A percentile compares a stretch with the other conserved stretches of the same genome.
Conservation (phyloP, 345 rosid species). For the Salix caprea region DNA sequence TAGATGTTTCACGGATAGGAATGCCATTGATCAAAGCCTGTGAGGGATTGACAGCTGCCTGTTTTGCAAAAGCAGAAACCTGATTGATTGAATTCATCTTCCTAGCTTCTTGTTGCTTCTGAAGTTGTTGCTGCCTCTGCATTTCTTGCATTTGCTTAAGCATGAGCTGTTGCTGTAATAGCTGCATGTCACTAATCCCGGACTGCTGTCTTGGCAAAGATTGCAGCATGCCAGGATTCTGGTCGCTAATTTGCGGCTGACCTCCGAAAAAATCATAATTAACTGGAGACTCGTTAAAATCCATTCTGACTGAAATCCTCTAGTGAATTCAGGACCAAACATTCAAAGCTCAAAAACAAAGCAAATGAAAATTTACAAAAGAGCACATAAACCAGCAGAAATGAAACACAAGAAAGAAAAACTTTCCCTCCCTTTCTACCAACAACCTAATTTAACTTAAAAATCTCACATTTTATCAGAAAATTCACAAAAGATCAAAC, state of each 20-base stretch:
- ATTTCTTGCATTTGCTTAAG: slow-evolving; percentile 69
- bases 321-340: slow-evolving; percentile 37
- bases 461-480: neutral
- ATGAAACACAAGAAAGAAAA: neutral
- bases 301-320: slow-evolving; percentile 41
- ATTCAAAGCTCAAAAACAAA: neutral
- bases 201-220: slow-evolving; percentile 66
- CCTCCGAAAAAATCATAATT: slow-evolving; percentile 64
- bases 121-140: slow-evolving; percentile 67
- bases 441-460: neutral
- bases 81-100: slow-evolving; percentile 47
- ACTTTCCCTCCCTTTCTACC: neutral
- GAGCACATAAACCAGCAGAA: neutral
- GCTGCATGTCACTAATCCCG: slow-evolving; percentile 65
- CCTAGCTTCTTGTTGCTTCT: slow-evolving; percentile 52
- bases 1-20: slow-evolving; percentile 59
- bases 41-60: slow-evolving; percentile 38
- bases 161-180: slow-evolving; percentile 70
- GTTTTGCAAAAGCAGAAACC: slow-evolving; percentile 43
- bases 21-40: slow-evolving; percentile 51
- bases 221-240: slow-evolving; percentile 56
- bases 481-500: slow-evolving; percentile 24
- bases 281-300: slow-evolving; percentile 58
- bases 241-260: slow-evolving; percentile 60
- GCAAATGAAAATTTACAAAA: neutral